Percentiles rank a stretch among this genome's conserved stretches.
These are phyloP conservation scores for Auricularia sp. DNA, from an alignment of 768 basidiomycete genomes.

Conservation along the genomic window DNA sequence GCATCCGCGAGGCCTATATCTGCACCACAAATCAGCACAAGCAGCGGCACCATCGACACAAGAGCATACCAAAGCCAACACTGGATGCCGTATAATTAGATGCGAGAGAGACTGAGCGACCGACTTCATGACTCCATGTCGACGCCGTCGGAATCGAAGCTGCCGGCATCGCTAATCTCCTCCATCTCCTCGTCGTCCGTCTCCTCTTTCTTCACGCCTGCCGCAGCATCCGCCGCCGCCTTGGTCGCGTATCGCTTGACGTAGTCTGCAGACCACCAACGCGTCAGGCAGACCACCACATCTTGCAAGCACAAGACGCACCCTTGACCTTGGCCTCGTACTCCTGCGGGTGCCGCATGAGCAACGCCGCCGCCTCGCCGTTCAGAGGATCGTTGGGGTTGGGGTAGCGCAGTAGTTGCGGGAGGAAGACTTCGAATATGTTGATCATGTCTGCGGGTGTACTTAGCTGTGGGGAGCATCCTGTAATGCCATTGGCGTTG, in stretches of 20 bases:
- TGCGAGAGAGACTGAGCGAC: neutral
- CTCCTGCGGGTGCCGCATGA: conserved; percentile 95
- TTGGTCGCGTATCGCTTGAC: conserved; percentile 92
- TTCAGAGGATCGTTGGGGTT: conserved; percentile 98
- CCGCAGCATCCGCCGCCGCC: conserved; percentile 73
- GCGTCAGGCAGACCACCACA: neutral
- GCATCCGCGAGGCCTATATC: neutral
- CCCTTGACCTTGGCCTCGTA: conserved; percentile 94
- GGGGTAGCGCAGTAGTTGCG: conserved; percentile 93
- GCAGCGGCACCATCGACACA: neutral
- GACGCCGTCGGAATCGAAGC: conserved; percentile 61
- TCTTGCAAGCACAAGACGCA: conserved; percentile 21
- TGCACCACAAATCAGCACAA: neutral
- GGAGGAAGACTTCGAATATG: conserved; percentile 97
- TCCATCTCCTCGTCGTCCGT: conserved; percentile 41
- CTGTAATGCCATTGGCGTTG: neutral
- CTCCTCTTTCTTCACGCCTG: conserved; percentile 58
- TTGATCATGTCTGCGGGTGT: conserved; percentile 84
- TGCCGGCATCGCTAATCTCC: conserved; percentile 81
- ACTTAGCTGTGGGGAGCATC: neutral
- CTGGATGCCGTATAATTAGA: neutral
- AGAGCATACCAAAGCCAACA: neutral
- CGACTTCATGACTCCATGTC: conserved; percentile 7
- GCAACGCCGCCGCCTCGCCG: conserved; percentile 91
- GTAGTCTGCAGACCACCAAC: conserved; percentile 53